Evolutionary conservation across 2,329 filamentous ascomycete genomes (phyloP), one percentile per base, ranked within the genome.

Genomic region (Verticillium albo-atrum): DNA sequence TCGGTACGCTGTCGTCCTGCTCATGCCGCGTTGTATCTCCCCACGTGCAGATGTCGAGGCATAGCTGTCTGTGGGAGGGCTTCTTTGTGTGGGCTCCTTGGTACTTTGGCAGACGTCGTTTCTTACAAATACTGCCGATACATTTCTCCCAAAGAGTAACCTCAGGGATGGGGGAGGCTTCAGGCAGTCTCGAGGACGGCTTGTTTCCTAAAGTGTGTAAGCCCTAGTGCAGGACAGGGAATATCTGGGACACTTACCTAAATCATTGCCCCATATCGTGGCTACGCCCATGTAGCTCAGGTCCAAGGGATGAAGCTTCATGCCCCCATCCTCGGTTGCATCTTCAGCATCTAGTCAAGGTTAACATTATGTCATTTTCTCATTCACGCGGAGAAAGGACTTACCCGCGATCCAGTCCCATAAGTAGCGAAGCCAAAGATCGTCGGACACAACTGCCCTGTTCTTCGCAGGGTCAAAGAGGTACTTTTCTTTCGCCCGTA

Each of bases 221-320:
- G 57, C 71, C 58, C 71, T 59, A 51, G 3, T 52, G 14, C 58
- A 34, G 10, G 14, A 17, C 14, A 12, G 23, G 28, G 25, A 2
- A 17, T 7, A n/a, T 15, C 34, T 20, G 17, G 9, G 27, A 5
- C 58, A 65, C 77, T 69, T 75, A 81, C 88, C 89, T 9, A 92
- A 79, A 56, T 86, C 78, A 62, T 89, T 88, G 3, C 77, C 83
- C 90, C 90, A 94, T 58, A 95, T 84, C 2, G 83, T 83, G 58
- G 85, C 78, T 6, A 93, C 86, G 2, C 91, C 91, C 60, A 94
- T 78, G 67, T 90, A 95, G 67, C 88, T 89, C 23, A 94, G 75
- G 66, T 95, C 90, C 4, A 92, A 76, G 2, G 82, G 82, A 14
- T 84, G 80, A 7, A 86, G 79, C 27, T 89, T 77, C 89, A 95